phyloP scores from a whole-genome alignment of 2,329 filamentous ascomycete species.

The Elsinoe batatas region DNA sequence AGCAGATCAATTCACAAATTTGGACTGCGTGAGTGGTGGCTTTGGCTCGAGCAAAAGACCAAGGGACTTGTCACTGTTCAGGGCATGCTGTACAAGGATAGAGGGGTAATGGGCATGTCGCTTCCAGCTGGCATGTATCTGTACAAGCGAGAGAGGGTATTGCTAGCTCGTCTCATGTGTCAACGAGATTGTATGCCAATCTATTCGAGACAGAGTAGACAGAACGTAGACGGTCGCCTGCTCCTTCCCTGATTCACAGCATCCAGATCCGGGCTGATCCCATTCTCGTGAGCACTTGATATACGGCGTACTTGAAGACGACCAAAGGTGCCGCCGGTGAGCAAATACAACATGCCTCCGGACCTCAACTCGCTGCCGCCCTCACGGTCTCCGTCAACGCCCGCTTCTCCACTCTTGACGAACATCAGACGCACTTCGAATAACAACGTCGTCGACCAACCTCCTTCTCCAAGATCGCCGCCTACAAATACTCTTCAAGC shows the following conservation, averaged over 20 bases:
- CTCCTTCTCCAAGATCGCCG: slow-evolving; percentile 52
- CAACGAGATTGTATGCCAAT: not conserved
- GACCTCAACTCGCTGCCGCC: slow-evolving; percentile 52
- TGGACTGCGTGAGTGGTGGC: not conserved
- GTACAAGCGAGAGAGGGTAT: not conserved
- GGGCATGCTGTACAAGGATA: not conserved
- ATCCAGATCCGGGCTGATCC: not conserved
- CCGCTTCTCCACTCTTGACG: slow-evolving; percentile 23
- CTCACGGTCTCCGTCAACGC: slow-evolving; percentile 32
- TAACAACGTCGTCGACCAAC: slow-evolving; percentile 34
- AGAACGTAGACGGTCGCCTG: not conserved
- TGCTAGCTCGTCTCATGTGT: slow-evolving; percentile 6
- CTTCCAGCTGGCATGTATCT: not conserved
- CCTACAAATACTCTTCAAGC: slow-evolving; percentile 62
- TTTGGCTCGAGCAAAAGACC: not conserved
- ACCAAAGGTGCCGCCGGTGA: not conserved
- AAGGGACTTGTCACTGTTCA: not conserved
- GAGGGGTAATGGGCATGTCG: not conserved
- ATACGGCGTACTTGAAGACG: not conserved
- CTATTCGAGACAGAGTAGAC: slow-evolving; percentile 4
- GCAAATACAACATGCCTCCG: slow-evolving; percentile 36
- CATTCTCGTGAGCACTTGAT: not conserved
- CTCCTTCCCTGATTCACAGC: slow-evolving; percentile 1
- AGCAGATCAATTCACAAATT: not conserved
- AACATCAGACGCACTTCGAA: slow-evolving; percentile 24